Base-by-base conservation (phyloP, 208 protist genomes). In the Acanthamoeba healyi region DNA sequence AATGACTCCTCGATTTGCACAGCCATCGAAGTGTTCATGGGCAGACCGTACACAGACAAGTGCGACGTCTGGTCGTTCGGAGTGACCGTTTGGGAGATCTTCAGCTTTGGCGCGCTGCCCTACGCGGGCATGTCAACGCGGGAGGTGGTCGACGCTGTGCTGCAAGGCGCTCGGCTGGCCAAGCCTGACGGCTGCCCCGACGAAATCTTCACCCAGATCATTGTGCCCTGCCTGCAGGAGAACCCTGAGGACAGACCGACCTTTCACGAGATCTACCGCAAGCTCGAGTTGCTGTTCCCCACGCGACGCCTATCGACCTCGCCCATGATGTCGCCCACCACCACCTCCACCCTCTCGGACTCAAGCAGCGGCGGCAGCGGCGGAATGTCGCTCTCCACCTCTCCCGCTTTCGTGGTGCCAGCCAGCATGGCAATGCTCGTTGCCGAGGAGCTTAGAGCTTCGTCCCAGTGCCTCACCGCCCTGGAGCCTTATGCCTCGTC, bases 41-140 rank as follows among this genome's bases (percentile, higher is more conserved):
- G 67, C 63, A 74, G 40, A 29, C 58, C 42, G n/a, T 93, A 93
- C 67, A 82, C 88, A 15, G 29, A 32, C 40, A 93, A 93, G 26
- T 38, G 12, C 29, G 88, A 93, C 36, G 65, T 93, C 7, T 93
- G 88, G 88, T 81, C 63, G 12, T 93, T 93, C 81, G 88, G 63
- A 32, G 67, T 93, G 22, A 93, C 88, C 5, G 63, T 81, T 9
- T 93, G 88, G 88, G 88, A 93, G 88, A 93, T 93, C 17, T 93
- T 93, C 51, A 93, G 88, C 40, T 93, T 93, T 61, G 88, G 88
- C 14, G 46, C 40, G 38, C 42, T 93, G 40, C 88, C 88, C n/a
- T 93, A 93, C 36, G 46, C 44, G 26, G 88, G 36, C 19, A 74
- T 93, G 63, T 34, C 63, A 4, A 93, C 67, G 24, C 36, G 84